Evolutionary conservation across 139 green algal genomes (phyloP).

Genomic region (Chlamydomonas sp.): DNA sequence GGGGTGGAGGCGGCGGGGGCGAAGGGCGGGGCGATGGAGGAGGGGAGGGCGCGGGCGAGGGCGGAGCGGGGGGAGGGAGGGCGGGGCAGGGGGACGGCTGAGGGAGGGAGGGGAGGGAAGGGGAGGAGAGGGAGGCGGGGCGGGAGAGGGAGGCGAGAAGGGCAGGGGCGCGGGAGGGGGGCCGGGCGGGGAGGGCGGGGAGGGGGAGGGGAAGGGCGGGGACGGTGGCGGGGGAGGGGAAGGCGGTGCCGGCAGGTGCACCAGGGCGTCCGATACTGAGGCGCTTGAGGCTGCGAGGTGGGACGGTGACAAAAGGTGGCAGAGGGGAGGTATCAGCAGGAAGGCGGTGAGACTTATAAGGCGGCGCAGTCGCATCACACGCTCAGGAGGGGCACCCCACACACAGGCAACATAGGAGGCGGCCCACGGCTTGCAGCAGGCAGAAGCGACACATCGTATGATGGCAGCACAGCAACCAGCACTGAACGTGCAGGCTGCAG

Average conservation of each 20-base stretch:
- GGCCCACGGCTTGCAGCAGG: no score
- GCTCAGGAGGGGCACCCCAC: no score
- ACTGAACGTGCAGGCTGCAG: no score
- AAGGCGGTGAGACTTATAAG: no score
- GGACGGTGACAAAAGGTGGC: neutral
- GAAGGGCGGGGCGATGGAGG: neutral
- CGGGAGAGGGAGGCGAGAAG: neutral
- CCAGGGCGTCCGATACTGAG: neutral
- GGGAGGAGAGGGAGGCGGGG: neutral
- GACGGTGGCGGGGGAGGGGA: neutral
- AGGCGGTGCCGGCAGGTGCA: neutral
- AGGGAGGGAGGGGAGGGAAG: neutral
- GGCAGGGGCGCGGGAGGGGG: neutral
- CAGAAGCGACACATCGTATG: no score
- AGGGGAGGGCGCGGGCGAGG: neutral
- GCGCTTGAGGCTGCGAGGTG: neutral
- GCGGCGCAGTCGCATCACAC: no score
- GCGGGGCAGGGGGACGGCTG: neutral
- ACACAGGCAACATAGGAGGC: no score
- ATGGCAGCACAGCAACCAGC: no score
- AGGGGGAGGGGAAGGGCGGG: neutral
- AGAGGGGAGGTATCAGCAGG: no score
- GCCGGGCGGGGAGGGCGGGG: neutral
- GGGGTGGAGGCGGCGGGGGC: neutral
- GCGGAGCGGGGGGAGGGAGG: neutral